Conservation (phyloP, 169 alveolate species). For the Amoebophrya sp. region DNA sequence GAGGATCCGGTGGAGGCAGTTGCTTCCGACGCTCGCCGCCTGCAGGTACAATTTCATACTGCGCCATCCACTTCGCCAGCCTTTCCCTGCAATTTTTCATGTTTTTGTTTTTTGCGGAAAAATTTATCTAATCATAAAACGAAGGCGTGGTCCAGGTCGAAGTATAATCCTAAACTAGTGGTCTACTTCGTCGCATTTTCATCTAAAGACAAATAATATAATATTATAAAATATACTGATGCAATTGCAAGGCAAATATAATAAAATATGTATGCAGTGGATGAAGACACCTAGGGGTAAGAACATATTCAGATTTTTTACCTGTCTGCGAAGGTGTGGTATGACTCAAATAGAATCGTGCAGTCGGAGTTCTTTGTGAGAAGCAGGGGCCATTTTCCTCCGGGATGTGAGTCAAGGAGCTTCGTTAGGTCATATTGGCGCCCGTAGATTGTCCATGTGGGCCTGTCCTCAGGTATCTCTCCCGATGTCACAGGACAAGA, state of each 20-base stretch:
- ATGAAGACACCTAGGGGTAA: too few species aligned
- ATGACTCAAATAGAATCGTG: background rate
- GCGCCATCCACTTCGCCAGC: background rate
- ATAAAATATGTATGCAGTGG: too few species aligned
- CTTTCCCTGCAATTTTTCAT: too few species aligned
- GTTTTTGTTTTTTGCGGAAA: too few species aligned
- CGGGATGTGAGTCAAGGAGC: background rate
- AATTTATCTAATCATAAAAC: too few species aligned
- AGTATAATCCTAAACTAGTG: too few species aligned
- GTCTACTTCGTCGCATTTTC: too few species aligned
- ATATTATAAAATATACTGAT: too few species aligned
- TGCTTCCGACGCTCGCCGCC: background rate
- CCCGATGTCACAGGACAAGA: background rate
- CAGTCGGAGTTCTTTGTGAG: background rate
- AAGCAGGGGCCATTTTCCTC: background rate
- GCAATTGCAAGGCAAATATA: too few species aligned
- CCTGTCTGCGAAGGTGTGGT: background rate
- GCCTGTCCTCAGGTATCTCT: background rate
- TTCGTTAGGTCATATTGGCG: background rate
- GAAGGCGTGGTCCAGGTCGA: too few species aligned
- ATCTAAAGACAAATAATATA: too few species aligned
- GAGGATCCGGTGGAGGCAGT: background rate
- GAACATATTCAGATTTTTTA: too few species aligned
- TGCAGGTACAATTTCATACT: background rate
- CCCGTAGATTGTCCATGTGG: slow-evolving; percentile 3